These are phyloP conservation scores for Pseudophaeomoniella oleicola DNA, from an alignment of 2,329 filamentous ascomycete genomes.

Conservation along the genomic window DNA sequence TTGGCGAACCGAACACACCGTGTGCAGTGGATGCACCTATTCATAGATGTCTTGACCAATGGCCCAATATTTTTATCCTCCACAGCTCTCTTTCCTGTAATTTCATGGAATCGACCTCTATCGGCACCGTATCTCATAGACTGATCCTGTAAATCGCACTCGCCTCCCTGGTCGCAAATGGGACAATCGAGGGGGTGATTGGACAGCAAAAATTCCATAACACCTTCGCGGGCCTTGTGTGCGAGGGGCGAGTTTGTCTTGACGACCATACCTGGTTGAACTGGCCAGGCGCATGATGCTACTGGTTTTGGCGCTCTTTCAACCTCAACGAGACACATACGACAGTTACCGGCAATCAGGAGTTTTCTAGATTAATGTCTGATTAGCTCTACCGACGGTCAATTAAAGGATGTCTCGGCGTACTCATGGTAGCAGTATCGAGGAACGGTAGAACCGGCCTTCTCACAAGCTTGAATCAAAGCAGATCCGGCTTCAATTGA, in stretches of 20 bases:
- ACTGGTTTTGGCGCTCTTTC: constrained; percentile 93
- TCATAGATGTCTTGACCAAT: constrained; percentile 98
- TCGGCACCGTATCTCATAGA: constrained; percentile 98
- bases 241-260: constrained; percentile 94
- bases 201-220: constrained; percentile 96
- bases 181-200: constrained; percentile 95
- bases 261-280: constrained; percentile 96
- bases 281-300: constrained; percentile 96
- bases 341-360: constrained; percentile 98
- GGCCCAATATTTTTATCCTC: constrained; percentile 99
- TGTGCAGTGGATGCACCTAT: constrained; percentile 98
- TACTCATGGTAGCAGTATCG: constrained; percentile 99
- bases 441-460: constrained; percentile 80
- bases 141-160: constrained; percentile 98
- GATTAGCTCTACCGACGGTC: constrained; percentile 6
- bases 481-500: constrained; percentile 96
- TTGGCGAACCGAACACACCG: constrained; percentile 96
- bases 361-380: constrained; percentile 55
- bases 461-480: constrained; percentile 97
- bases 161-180: constrained; percentile 96
- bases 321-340: constrained; percentile 98
- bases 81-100: constrained; percentile 88
- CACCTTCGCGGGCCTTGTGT: constrained; percentile 95
- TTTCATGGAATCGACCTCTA: constrained; percentile 90
- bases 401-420: constrained; percentile 22